Evolutionary conservation across 1,284 basidiomycete species (phyloP).

Genomic region (Apiotrichum sp.): DNA sequence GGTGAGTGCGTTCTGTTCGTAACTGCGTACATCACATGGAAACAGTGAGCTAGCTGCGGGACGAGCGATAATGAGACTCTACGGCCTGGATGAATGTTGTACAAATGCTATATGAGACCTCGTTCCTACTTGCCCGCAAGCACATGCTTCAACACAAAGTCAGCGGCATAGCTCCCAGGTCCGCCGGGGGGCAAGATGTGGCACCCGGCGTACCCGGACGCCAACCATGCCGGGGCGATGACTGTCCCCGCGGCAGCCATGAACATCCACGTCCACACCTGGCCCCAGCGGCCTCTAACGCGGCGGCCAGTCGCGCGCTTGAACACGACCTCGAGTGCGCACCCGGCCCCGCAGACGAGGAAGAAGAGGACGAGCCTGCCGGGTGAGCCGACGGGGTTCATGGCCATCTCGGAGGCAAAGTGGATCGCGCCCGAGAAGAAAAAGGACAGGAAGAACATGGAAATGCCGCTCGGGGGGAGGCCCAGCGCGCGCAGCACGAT

Average conservation of each 20-base stretch:
- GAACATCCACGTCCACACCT: constrained; percentile 23
- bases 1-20: too few species aligned
- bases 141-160: neutral
- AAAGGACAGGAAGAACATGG: constrained; percentile 30
- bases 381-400: constrained; percentile 20
- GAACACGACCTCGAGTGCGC: constrained; percentile 14
- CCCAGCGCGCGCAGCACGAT: constrained; percentile 3
- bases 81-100: too few species aligned
- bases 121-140: neutral
- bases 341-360: constrained; percentile 31
- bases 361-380: constrained; percentile 29
- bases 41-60: too few species aligned
- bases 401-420: constrained; percentile 33
- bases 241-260: constrained; percentile 20
- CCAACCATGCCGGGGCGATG: constrained; percentile 28
- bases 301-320: constrained; percentile 19
- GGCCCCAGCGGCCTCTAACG: constrained; percentile 30
- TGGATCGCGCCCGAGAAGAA: constrained; percentile 37
- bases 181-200: neutral
- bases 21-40: too few species aligned
- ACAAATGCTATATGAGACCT: too few species aligned
- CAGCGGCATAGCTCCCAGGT: neutral
- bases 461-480: constrained; percentile 21
- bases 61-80: too few species aligned
- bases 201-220: constrained; percentile 6